Conservation (phyloP, 2,329 filamentous ascomycete genomes). For the Colletotrichum liaoningense region DNA sequence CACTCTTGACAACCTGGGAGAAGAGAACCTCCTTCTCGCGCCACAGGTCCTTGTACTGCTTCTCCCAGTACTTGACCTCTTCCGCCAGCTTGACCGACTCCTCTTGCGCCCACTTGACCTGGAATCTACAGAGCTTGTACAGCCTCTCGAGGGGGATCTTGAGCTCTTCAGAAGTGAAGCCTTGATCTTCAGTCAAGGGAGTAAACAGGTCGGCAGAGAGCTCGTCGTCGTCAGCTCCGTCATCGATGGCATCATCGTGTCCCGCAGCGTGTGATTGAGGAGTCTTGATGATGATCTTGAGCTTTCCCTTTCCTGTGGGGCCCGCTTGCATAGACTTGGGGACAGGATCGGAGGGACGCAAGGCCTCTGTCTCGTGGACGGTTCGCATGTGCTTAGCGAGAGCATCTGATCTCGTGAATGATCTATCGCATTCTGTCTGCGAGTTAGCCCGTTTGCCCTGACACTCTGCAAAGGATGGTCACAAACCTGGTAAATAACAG, state of each 20-base stretch:
- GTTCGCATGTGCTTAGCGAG: slow-evolving; percentile 99
- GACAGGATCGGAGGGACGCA: slow-evolving; percentile 82
- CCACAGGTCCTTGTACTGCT: slow-evolving; percentile 78
- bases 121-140: slow-evolving; percentile 75
- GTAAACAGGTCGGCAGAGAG: slow-evolving; percentile 70
- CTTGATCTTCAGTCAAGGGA: slow-evolving; percentile 64
- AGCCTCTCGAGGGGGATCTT: slow-evolving; percentile 69
- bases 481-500: slow-evolving; percentile 88
- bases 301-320: slow-evolving; percentile 59
- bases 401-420: slow-evolving; percentile 95
- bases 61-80: slow-evolving; percentile 76
- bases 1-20: slow-evolving; percentile 76
- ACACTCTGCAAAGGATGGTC: background rate
- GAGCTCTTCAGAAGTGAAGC: slow-evolving; percentile 75
- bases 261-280: slow-evolving; percentile 67
- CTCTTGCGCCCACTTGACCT: slow-evolving; percentile 78
- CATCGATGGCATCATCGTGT: slow-evolving; percentile 65
- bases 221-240: slow-evolving; percentile 65
- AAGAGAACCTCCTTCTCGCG: slow-evolving; percentile 82
- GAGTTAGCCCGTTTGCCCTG: slow-evolving; percentile 36
- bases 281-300: slow-evolving; percentile 74
- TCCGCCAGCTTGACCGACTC: slow-evolving; percentile 72
- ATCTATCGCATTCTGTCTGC: slow-evolving; percentile 88
- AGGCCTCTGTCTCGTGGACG: slow-evolving; percentile 94
- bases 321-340: slow-evolving; percentile 73